phyloP scores from a whole-genome alignment of 495 filamentous ascomycete species.

The Neurospora tetraspora region DNA sequence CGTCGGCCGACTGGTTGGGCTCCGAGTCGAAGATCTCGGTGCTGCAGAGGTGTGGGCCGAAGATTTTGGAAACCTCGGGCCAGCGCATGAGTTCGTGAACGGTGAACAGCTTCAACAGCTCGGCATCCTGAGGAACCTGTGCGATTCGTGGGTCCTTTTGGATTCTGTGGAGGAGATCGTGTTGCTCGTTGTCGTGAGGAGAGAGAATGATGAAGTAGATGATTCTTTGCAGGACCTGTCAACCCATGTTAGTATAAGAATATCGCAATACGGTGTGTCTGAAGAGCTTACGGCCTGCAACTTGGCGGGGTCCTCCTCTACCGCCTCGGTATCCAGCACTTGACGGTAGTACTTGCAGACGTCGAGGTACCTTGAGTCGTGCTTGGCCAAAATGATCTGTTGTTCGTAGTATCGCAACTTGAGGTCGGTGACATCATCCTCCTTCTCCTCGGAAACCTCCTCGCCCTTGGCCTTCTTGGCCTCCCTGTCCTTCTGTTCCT shows the following conservation, averaged over 20 bases:
- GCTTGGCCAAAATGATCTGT: slow-evolving; percentile 88
- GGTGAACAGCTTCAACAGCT: slow-evolving; percentile 86
- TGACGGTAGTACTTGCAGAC: slow-evolving; percentile 95
- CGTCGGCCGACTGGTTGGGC: slow-evolving; percentile 51
- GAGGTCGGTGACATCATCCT: slow-evolving; percentile 90
- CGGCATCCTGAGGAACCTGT: slow-evolving; percentile 60
- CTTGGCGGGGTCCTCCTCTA: slow-evolving; percentile 79
- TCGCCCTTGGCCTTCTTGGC: slow-evolving; percentile 70
- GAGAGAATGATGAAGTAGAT: slow-evolving; percentile 96
- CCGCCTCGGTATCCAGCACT: slow-evolving; percentile 87
- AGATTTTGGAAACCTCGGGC: slow-evolving; percentile 80
- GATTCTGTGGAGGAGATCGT: slow-evolving; percentile 90
- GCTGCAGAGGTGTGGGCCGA: slow-evolving; percentile 76
- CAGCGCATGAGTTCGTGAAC: slow-evolving; percentile 96
- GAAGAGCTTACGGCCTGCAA: slow-evolving; percentile 59
- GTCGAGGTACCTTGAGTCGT: slow-evolving; percentile 93
- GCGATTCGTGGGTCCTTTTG: slow-evolving; percentile 58
- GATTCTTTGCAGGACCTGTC: slow-evolving; percentile 71
- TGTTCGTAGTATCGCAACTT: slow-evolving; percentile 96
- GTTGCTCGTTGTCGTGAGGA: slow-evolving; percentile 97
- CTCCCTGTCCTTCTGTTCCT: slow-evolving; percentile 75
- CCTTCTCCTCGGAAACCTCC: slow-evolving; percentile 62
- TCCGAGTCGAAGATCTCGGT: slow-evolving; percentile 79
- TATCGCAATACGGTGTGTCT: neutral
- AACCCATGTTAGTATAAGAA: slow-evolving; percentile 26